Conservation (phyloP, 2,329 filamentous ascomycete genomes). For the Coniochaeta sp. region DNA sequence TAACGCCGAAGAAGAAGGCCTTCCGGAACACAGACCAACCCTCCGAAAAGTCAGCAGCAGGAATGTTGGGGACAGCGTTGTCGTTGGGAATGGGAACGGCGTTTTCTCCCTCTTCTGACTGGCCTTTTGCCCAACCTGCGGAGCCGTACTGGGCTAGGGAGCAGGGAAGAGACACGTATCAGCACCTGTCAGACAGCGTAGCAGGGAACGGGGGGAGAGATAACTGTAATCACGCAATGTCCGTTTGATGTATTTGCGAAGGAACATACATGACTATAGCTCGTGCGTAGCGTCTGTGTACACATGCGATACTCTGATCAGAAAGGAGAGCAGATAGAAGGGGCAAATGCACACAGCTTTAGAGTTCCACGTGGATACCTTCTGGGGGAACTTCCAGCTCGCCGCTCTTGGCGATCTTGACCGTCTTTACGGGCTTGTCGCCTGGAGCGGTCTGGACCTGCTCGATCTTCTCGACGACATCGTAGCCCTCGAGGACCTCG, state of each 20-base stretch:
- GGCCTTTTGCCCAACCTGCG: slow-evolving; percentile 28
- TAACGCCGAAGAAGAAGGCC: slow-evolving; percentile 39
- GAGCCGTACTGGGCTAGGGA: slow-evolving; percentile 20
- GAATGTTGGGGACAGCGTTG: slow-evolving; percentile 15
- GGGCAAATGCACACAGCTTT: slow-evolving; percentile 29
- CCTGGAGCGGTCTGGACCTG: slow-evolving; percentile 54
- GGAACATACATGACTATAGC: slow-evolving; percentile 1
- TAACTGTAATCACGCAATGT: neutral
- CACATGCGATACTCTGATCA: neutral
- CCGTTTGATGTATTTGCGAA: neutral
- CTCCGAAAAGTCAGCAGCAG: slow-evolving; percentile 10
- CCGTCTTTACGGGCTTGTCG: slow-evolving; percentile 60
- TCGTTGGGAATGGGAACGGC: slow-evolving; percentile 3
- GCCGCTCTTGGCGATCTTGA: slow-evolving; percentile 79
- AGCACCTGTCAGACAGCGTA: slow-evolving; percentile 12
- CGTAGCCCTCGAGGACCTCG: slow-evolving; percentile 80
- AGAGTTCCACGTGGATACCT: slow-evolving; percentile 91
- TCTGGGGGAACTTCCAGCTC: slow-evolving; percentile 76
- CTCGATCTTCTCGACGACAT: slow-evolving; percentile 73
- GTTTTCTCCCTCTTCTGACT: slow-evolving; percentile 21
- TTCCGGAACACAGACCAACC: slow-evolving; percentile 40
- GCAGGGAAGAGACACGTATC: slow-evolving; percentile 21
- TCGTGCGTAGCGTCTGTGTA: neutral
- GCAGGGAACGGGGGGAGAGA: slow-evolving; percentile 8
- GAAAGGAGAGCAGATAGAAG: slow-evolving; percentile 8